These are phyloP conservation scores for Kwoniella europaea DNA, from an alignment of 768 basidiomycete genomes.

Conservation along the genomic window DNA sequence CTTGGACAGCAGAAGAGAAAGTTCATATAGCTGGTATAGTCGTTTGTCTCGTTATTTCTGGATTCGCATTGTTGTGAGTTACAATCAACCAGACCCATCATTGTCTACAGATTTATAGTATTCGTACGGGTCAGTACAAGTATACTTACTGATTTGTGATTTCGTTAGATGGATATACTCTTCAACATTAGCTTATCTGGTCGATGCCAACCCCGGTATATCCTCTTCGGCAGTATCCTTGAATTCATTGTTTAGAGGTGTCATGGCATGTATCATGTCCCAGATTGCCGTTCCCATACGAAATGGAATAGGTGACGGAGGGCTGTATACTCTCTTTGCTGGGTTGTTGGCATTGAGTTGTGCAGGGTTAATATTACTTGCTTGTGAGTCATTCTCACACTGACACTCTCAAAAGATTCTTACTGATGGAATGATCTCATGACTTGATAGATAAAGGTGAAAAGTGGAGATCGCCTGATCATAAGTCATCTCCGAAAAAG, in stretches of 20 bases:
- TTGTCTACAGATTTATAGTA: too few relatives aligned
- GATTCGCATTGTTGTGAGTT: constrained; percentile 75
- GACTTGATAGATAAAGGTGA: constrained; percentile 15
- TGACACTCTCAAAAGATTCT: neutral
- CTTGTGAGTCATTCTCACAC: constrained; percentile 59
- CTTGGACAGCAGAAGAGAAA: constrained; percentile 72
- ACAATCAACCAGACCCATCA: constrained; percentile 7
- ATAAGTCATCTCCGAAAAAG: neutral
- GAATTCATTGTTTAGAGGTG: constrained; percentile 77
- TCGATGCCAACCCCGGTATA: constrained; percentile 82
- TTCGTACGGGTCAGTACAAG: too few relatives aligned
- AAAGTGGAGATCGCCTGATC: constrained; percentile 12
- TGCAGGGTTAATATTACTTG: constrained; percentile 67
- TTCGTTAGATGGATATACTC: constrained; percentile 66
- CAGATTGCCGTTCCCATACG: constrained; percentile 76
- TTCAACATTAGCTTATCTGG: constrained; percentile 78
- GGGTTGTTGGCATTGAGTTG: constrained; percentile 66
- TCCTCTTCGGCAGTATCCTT: constrained; percentile 73
- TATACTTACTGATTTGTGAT: neutral
- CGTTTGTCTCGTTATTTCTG: constrained; percentile 72
- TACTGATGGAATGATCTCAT: neutral
- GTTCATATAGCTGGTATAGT: constrained; percentile 72
- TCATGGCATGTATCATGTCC: constrained; percentile 69
- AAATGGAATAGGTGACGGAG: constrained; percentile 76
- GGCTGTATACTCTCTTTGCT: constrained; percentile 73